Evolutionary conservation across 352 stramenopile genomes (phyloP), one percentile per base, ranked within the genome.

Genomic region (Stramenopiles sp.): DNA sequence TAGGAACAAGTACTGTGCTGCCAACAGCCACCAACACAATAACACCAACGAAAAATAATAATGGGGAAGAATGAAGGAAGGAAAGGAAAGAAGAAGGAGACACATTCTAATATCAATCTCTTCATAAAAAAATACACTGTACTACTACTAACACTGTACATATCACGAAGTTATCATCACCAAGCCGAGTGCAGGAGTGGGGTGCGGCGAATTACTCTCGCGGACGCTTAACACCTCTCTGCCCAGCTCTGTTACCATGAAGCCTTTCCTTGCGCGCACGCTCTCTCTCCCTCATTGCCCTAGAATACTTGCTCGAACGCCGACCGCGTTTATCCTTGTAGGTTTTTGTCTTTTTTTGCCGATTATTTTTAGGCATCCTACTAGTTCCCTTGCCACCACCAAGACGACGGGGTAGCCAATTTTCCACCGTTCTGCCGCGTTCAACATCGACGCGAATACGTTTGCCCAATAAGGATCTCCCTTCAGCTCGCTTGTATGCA

Each of bases 361-460:
- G 4, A 55, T 55, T 55, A 55, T 55, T 55, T 14, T 55, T 55
- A 14, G 39, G 7, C 90, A 88, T 76, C 89, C 88, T 87, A 0
- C 88, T 94, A 27, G 94, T 91, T 7, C 94, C 94, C 81, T 98
- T 92, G 81, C 95, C 95, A 32, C 94, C 94, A 55, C 95, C 95
- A 55, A 98, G 92, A 75, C 96, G 92, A 75, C 92, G 89, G 0
- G 95, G 95, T 81, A 95, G 84, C 95, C 95, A 99, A 81, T 97
- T 95, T 0, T 90, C 91, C 44, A 99, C 95, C 0, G 96, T 99
- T 81, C 96, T 92, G 30, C 94, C 95, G 1, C 96, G 90, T 85
- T 99, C 95, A 0, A 99, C 96, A 87, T 99, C 96, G 4, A 98
- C 95, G 7, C 98, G 91, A 31, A 99, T 92, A 30, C 90, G 87